A percentile compares a stretch with the other conserved stretches of the same genome.
Evolutionary conservation across 1,139 yeast species (phyloP).

Genomic region (Geotrichum candidum): DNA sequence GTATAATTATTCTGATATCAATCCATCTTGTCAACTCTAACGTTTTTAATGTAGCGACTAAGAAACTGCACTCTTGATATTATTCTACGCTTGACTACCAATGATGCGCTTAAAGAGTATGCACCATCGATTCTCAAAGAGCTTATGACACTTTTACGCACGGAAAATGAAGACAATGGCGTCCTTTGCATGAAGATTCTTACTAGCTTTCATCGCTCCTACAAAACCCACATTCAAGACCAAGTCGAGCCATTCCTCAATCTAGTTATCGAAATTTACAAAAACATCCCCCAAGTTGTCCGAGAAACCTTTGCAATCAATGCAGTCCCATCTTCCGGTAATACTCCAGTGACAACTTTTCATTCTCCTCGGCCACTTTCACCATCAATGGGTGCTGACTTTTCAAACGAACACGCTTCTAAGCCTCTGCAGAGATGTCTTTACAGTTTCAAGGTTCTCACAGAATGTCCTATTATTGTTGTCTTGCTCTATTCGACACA

Average conservation of each 20-base stretch:
- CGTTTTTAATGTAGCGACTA: slow-evolving; percentile 37
- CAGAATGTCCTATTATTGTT: slow-evolving; percentile 96
- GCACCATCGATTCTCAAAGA: slow-evolving; percentile 55
- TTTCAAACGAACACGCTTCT: slow-evolving; percentile 32
- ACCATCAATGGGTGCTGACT: slow-evolving; percentile 38
- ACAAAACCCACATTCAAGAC: slow-evolving; percentile 54
- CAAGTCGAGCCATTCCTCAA: slow-evolving; percentile 77
- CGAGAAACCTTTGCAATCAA: slow-evolving; percentile 50
- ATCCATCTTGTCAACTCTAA: background rate
- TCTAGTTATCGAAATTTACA: slow-evolving; percentile 69
- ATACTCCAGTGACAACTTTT: slow-evolving; percentile 25
- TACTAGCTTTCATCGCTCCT: slow-evolving; percentile 83
- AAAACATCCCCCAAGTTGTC: slow-evolving; percentile 73
- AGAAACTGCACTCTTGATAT: slow-evolving; percentile 74
- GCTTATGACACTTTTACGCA: slow-evolving; percentile 55
- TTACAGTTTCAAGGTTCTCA: slow-evolving; percentile 81
- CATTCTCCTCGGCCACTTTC: slow-evolving; percentile 41
- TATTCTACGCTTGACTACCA: slow-evolving; percentile 73
- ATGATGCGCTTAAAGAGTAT: slow-evolving; percentile 73
- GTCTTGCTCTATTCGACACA: slow-evolving; percentile 86
- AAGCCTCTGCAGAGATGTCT: slow-evolving; percentile 49
- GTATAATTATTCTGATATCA: slow-evolving; percentile 13
- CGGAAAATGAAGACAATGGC: slow-evolving; percentile 94
- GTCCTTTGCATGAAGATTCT: slow-evolving; percentile 83
- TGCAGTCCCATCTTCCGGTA: slow-evolving; percentile 20